Conservation (phyloP, 2,329 filamentous ascomycete genomes). For the Calonectria fujianensis region DNA sequence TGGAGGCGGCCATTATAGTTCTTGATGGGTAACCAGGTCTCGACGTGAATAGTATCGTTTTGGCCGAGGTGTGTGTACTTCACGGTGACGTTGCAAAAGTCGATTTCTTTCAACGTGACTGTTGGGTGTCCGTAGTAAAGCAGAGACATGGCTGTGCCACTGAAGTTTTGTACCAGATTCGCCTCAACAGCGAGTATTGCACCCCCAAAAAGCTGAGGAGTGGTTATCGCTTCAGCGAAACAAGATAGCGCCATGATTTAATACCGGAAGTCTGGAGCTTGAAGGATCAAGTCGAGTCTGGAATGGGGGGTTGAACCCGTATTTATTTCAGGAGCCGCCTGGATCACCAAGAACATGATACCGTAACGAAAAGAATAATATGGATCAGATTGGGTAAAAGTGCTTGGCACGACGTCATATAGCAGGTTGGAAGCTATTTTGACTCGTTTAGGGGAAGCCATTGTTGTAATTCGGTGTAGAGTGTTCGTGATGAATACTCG, state of each 20-base stretch:
- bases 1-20: constrained; percentile 59
- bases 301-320: neutral
- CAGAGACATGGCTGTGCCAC: neutral
- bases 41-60: constrained; percentile 51
- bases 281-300: neutral
- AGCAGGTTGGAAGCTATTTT: neutral
- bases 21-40: constrained; percentile 52
- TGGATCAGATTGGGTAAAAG: neutral
- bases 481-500: neutral
- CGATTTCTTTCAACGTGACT: constrained; percentile 24
- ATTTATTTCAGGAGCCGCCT: neutral
- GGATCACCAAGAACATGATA: neutral
- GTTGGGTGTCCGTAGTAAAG: constrained; percentile 27
- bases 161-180: constrained; percentile 23
- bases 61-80: constrained; percentile 46
- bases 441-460: neutral
- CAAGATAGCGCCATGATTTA: constrained; percentile 15
- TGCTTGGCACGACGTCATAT: neutral
- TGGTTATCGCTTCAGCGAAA: neutral
- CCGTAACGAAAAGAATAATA: neutral
- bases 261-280: neutral
- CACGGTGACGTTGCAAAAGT: constrained; percentile 56
- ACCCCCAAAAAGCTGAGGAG: neutral
- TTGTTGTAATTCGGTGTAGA: neutral
- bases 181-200: neutral